Conservation (phyloP, 1,139 yeast species). For the Suhomyces ambrosiae region DNA sequence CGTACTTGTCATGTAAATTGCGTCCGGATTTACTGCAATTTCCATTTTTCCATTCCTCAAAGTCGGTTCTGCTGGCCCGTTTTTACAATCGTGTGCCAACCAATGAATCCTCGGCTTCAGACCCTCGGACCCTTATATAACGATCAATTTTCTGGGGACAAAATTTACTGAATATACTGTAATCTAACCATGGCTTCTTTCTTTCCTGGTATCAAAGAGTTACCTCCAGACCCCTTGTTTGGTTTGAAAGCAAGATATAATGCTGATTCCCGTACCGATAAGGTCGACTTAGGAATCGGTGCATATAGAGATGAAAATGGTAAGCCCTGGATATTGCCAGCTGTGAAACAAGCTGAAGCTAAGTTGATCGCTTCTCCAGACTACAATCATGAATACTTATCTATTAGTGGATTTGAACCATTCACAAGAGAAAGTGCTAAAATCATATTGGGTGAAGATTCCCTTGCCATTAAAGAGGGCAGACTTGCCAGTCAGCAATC, state of each 20-base stretch:
- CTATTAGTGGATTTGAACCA: constrained; percentile 74
- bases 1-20: background rate
- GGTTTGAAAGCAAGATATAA: constrained; percentile 77
- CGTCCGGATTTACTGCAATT: background rate
- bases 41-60: no score
- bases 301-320: constrained; percentile 94
- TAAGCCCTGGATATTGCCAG: constrained; percentile 91
- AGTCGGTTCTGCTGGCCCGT: background rate
- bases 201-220: constrained; percentile 52
- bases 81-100: constrained; percentile 6
- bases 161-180: background rate
- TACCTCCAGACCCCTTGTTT: constrained; percentile 81
- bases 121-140: background rate
- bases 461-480: constrained; percentile 53
- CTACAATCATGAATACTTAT: constrained; percentile 89
- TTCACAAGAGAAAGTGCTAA: constrained; percentile 77
- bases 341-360: constrained; percentile 76
- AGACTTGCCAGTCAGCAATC: constrained; percentile 80
- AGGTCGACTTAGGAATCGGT: constrained; percentile 92
- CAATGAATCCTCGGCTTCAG: constrained; percentile 5
- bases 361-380: constrained; percentile 48
- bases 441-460: constrained; percentile 71
- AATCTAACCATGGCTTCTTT: constrained; percentile 33
- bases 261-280: constrained; percentile 63
- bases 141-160: background rate